Evolutionary conservation across 208 protist species (phyloP), one percentile per base, ranked within the genome.

Genomic region (Trypanosoma platydactyli): DNA sequence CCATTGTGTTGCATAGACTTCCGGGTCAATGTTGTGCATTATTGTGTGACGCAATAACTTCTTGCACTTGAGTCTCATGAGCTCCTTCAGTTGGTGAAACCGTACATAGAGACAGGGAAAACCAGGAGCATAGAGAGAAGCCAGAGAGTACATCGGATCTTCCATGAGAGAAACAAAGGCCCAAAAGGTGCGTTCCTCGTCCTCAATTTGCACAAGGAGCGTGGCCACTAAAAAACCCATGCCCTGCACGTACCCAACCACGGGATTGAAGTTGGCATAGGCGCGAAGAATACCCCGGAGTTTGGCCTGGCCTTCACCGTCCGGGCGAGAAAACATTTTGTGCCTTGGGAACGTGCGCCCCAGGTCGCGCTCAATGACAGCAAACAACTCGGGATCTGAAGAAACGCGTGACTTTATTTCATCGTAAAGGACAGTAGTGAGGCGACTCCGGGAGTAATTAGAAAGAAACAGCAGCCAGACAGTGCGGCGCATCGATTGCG

Each of bases 181-280:
- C 84, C 90, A 95, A 59, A 97, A 97, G 11, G 83, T 77, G 40
- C 77, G 68, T 61, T 95, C 83, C 77, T 97, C 94, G 46, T 80
- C 63, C 52, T 83, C 72, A n/a, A 96, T 65, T 51, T 92, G 75
- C 12, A 96, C 49, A 20, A 95, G 74, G 11, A 95, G 73, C 18
- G 91, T 94, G 0, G 83, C 86, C 5, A 81, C 89, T 40, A 98
- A 64, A 66, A 97, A 98, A 38, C 74, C 87, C 91, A 98, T 96
- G 30, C 94, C 94, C 53, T 98, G 94, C 46, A 84, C 88, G 74
- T 98, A 98, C 24, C 89, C 90, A 7, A 95, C 81, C 13, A 41
- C 29, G 1, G 71, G 51, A 68, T 97, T 85, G 59, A 83, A 74
- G 64, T 84, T 81, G 13, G 77, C 84, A 58, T 95, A 97, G 11